Base-by-base conservation (phyloP, 345 rosid species). In the Citrus mangshanensis region DNA sequence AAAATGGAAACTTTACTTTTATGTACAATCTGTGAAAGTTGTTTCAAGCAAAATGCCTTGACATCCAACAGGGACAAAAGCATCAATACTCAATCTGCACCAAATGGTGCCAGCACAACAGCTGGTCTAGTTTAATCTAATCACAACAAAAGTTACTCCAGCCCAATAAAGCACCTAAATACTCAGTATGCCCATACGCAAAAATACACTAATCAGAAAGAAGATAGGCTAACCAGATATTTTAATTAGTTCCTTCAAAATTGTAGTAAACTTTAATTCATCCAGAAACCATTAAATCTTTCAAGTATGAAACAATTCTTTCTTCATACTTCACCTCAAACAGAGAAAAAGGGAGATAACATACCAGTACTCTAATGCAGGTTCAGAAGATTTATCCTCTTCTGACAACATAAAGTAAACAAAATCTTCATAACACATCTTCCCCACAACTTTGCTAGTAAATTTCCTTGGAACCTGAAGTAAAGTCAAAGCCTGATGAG, bases 341-440 rank as follows among this genome's bases (percentile, higher is more conserved):
- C 19, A 35, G 40, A 24, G n/a, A 64, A 64, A 65, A 55, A 18
- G 21, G 22, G 34, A 32, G 54, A 18, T 72, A 67, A 65, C 14
- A 24, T 77, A 77, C 98, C 98, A 95, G 81, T 92, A 95, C 86
- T 95, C 98, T 58, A 95, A 93, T 82, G 95, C 91, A 70, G 94
- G 98, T 81, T 87, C 93, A 14, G 98, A 92, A 81, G 98, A 90
- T 83, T 95, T 95, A 82, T 95, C 98, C 88, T 95, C 98, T 88
- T 95, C 98, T 0, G 98, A 91, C 66, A 93, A 85, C 82, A 95
- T 95, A 80, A 95, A 95, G 89, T 93, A 90, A 60, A 93, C 98
- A 80, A 95, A 95, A 87, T 93, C 98, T 88, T 95, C 98, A 86
- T 93, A 95, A 46, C 97, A 89, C 97, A 95, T 95, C 82, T 93